Conservation (phyloP, 441 rosid genomes). For the Gossypium aridum region DNA sequence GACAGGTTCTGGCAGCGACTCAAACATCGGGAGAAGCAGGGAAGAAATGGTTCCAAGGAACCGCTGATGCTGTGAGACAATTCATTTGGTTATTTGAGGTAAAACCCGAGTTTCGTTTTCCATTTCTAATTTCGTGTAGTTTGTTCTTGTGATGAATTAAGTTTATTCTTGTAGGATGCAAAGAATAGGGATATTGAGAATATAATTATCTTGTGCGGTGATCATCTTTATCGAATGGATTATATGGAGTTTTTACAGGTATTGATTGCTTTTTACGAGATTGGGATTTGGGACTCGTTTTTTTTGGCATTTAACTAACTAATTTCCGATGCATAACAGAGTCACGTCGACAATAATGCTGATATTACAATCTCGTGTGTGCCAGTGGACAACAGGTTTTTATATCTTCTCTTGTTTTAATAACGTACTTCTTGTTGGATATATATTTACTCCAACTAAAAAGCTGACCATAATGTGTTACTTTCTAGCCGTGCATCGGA, state of each 20-base stretch:
- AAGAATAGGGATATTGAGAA: slow-evolving; percentile 76
- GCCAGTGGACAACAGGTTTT: slow-evolving; percentile 59
- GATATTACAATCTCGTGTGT: slow-evolving; percentile 84
- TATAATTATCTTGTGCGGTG: slow-evolving; percentile 75
- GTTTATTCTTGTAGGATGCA: slow-evolving; percentile 56
- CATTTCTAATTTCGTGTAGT: background rate
- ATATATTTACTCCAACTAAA: slow-evolving; percentile 3
- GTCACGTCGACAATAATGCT: slow-evolving; percentile 68
- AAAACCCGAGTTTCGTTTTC: slow-evolving; percentile 1
- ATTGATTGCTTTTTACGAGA: background rate
- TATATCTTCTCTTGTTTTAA: slow-evolving; percentile 9
- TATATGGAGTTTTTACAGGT: slow-evolving; percentile 88
- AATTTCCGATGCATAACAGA: slow-evolving; percentile 41
- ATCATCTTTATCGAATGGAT: slow-evolving; percentile 93
- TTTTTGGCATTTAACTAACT: slow-evolving; percentile 7
- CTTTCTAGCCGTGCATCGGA: slow-evolving; percentile 82
- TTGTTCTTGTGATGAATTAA: slow-evolving; percentile 4
- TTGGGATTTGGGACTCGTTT: background rate
- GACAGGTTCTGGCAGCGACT: slow-evolving; percentile 91
- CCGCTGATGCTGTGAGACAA: slow-evolving; percentile 97
- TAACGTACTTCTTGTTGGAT: background rate
- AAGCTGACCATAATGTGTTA: background rate
- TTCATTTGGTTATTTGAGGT: slow-evolving; percentile 97
- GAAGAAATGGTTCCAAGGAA: slow-evolving; percentile 93
- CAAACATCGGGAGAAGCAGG: slow-evolving; percentile 94